Evolutionary conservation across 177 flowering plant species (phyloP).

Genomic region (Telopea speciosissima): DNA sequence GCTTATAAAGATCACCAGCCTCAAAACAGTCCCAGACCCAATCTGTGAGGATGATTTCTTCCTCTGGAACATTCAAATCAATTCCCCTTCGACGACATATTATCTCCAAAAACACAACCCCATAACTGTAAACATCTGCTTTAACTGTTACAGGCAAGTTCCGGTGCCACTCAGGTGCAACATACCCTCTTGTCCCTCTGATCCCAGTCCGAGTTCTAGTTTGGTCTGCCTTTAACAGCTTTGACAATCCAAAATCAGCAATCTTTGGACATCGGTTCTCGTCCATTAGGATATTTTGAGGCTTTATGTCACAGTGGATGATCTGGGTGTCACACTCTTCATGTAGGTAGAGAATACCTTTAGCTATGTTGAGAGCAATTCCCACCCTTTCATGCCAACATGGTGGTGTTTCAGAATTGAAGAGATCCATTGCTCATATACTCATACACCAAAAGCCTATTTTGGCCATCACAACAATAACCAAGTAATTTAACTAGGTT

Average conservation of each 20-base stretch:
- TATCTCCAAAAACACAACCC: neutral
- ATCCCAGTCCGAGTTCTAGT: neutral
- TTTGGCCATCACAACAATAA: neutral
- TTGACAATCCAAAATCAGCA: neutral
- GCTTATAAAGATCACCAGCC: neutral
- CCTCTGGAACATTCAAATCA: neutral
- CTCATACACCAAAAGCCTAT: constrained; percentile 3
- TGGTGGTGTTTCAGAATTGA: too few species aligned
- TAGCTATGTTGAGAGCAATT: neutral
- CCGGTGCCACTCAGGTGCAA: neutral
- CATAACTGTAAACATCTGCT: neutral
- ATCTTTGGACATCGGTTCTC: neutral
- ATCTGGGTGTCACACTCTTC: neutral
- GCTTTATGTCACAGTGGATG: neutral
- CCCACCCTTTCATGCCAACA: too few species aligned
- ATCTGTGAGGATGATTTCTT: neutral
- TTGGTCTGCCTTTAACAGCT: neutral
- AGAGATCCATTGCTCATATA: constrained; percentile 8
- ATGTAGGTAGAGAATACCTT: neutral
- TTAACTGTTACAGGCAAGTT: neutral
- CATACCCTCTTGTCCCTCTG: neutral
- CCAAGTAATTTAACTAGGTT: neutral
- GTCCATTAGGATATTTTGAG: neutral
- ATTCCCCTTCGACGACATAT: neutral
- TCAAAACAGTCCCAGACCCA: neutral